Evolutionary conservation across 441 rosid species (phyloP), one percentile per base, ranked within the genome.

Genomic region (Adansonia madagascariensis): DNA sequence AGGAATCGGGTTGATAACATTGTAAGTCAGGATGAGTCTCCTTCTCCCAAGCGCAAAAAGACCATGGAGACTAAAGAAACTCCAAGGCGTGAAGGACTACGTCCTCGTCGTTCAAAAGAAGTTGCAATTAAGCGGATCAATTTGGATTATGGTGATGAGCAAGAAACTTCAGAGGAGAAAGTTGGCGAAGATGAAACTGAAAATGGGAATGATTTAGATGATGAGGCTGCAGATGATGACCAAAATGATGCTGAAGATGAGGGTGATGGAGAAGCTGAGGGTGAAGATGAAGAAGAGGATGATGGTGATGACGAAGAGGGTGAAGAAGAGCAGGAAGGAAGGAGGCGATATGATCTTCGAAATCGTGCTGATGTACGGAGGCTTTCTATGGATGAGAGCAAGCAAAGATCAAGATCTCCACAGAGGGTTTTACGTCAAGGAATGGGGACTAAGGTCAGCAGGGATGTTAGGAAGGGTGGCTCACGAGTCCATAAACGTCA

Each of bases 71-170:
- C 82, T 72, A 91, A 86, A 84, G 82, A 83, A 55, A 83, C 85
- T 6, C 99, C 99, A 70, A 91, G 99, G 35, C 98, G 99, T 76
- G 98, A 96, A 90, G 99, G 99, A 66, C 83, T 96, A 80, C 89
- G 99, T 55, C 99, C 99, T 73, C 98, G 99, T 69, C 91, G 89
- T 70, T 92, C 97, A 35, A 90, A 86, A 82, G 77, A 83, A 39
- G 65, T 82, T 44, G 82, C 86, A 75, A 88, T 89, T 81, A 85
- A 87, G 77, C 88, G 78, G 52, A 77, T 89, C 73, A 84, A 81
- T 83, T 78, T 84, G 78, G 95, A 87, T 75, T 88, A 92, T 72
- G 94, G 84, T 65, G 92, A 85, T 78, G 96, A 87, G 78, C 89
- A 90, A 77, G 97, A 88, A 78, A 80, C 88, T 71, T 92, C 95